Evolutionary conservation across 1,139 yeast genomes (phyloP).

Genomic region (Blastobotrys aristatus): DNA sequence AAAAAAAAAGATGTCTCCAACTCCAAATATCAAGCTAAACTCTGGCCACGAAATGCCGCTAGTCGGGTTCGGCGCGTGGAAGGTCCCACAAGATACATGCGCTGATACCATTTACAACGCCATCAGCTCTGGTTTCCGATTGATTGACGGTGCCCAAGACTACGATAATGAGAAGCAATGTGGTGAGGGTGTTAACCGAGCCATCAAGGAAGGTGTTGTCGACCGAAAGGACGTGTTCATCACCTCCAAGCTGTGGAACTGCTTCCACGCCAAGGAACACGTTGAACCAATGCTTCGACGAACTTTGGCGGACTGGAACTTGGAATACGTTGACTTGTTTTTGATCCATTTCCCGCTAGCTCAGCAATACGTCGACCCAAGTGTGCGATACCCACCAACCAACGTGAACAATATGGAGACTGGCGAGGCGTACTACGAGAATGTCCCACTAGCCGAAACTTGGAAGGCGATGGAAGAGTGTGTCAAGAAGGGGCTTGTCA

Average conservation of each 20-base stretch:
- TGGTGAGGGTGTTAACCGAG: slow-evolving; percentile 39
- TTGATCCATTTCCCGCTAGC: slow-evolving; percentile 64
- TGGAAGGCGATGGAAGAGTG: slow-evolving; percentile 70
- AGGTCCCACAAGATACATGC: slow-evolving; percentile 37
- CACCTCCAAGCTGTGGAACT: slow-evolving; percentile 45
- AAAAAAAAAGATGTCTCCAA: not conserved
- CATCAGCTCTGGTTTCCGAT: slow-evolving; percentile 42
- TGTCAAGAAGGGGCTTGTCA: slow-evolving; percentile 58
- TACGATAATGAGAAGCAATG: slow-evolving; percentile 41
- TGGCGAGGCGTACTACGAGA: slow-evolving; percentile 44
- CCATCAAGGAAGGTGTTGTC: slow-evolving; percentile 38
- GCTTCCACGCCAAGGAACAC: slow-evolving; percentile 40
- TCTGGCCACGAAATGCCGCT: slow-evolving; percentile 43
- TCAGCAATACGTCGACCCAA: slow-evolving; percentile 45
- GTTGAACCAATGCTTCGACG: slow-evolving; percentile 44
- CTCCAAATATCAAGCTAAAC: slow-evolving; percentile 25
- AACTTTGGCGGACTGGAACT: slow-evolving; percentile 50
- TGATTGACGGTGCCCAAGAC: slow-evolving; percentile 41
- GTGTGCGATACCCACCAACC: slow-evolving; percentile 63
- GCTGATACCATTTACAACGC: slow-evolving; percentile 43
- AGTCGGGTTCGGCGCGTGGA: slow-evolving; percentile 50
- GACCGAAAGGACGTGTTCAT: slow-evolving; percentile 39
- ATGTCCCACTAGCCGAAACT: slow-evolving; percentile 66
- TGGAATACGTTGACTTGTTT: slow-evolving; percentile 58
- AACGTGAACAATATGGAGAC: slow-evolving; percentile 59